Evolutionary conservation across 371 early-diverging fungal species (phyloP).

Genomic region (Mucor mucedo): DNA sequence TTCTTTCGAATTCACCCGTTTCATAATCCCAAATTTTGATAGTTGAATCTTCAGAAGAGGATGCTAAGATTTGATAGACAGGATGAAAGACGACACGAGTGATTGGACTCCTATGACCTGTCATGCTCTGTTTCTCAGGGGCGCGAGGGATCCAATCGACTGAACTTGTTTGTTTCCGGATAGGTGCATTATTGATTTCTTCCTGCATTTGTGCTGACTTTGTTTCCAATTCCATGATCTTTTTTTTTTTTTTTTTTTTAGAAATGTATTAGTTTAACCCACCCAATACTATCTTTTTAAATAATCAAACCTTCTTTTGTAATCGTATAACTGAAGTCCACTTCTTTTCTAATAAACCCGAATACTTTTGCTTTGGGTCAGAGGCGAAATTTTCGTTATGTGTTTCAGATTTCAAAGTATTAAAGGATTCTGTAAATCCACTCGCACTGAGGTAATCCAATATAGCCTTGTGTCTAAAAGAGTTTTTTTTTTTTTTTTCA

Average conservation of each 20-base stretch:
- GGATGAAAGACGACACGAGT: slow-evolving; percentile 88
- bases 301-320: slow-evolving; percentile 85
- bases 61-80: slow-evolving; percentile 73
- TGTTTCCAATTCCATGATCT: slow-evolving; percentile 89
- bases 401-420: slow-evolving; percentile 71
- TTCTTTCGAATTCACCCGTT: slow-evolving; percentile 84
- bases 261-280: background rate
- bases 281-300: no score
- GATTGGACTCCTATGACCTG: slow-evolving; percentile 80
- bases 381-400: slow-evolving; percentile 69
- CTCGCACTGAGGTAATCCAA: slow-evolving; percentile 81
- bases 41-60: slow-evolving; percentile 88
- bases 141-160: slow-evolving; percentile 80
- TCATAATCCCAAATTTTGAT: slow-evolving; percentile 91
- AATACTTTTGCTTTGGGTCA: slow-evolving; percentile 76
- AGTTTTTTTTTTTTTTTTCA: no score
- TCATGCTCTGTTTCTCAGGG: slow-evolving; percentile 68
- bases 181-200: slow-evolving; percentile 67
- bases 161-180: slow-evolving; percentile 59
- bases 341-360: slow-evolving; percentile 88
- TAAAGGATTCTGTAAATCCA: slow-evolving; percentile 71
- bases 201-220: slow-evolving; percentile 75
- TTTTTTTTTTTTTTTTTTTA: no score
- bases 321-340: slow-evolving; percentile 90
- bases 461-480: slow-evolving; percentile 72